phyloP scores from a whole-genome alignment of 2,329 filamentous ascomycete species.

The Fonsecaea monophora region DNA sequence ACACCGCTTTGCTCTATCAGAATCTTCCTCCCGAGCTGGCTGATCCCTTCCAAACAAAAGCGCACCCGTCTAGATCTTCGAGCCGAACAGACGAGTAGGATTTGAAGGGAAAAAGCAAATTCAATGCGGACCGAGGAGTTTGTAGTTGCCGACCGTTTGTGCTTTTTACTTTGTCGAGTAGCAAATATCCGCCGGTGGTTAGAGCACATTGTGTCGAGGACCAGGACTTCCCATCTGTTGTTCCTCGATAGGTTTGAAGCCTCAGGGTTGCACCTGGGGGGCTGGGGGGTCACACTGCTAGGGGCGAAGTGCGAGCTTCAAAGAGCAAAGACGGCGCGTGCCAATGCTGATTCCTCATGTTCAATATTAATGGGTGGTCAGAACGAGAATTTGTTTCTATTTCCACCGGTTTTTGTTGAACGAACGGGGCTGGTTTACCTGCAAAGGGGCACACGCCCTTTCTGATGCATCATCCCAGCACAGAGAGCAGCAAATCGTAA shows the following conservation, averaged over 20 bases:
- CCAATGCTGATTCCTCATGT: background rate
- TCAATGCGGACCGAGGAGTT: slow-evolving; percentile 2
- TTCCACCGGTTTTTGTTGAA: background rate
- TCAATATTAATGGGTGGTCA: slow-evolving; percentile 15
- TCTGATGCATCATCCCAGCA: background rate
- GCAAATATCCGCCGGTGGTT: slow-evolving; percentile 2
- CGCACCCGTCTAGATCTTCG: background rate
- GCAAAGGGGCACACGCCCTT: background rate
- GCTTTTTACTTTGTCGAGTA: background rate
- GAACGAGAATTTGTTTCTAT: slow-evolving; percentile 9
- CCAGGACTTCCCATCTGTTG: background rate
- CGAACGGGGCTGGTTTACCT: background rate
- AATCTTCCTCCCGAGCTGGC: background rate
- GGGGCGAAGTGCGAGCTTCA: slow-evolving; percentile 4
- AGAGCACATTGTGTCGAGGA: background rate
- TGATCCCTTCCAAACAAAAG: slow-evolving; percentile 1
- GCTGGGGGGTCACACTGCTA: slow-evolving; percentile 11
- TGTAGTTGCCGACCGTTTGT: background rate
- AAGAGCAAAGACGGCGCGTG: background rate
- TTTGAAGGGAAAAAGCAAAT: slow-evolving; percentile 2
- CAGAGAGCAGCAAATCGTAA: background rate
- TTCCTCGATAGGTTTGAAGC: background rate
- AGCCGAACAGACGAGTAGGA: background rate
- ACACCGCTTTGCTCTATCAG: slow-evolving; percentile 17
- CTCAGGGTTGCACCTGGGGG: slow-evolving; percentile 1